Evolutionary conservation across 805 yeast genomes (phyloP).

Genomic region (Candida nonsorbophila): DNA sequence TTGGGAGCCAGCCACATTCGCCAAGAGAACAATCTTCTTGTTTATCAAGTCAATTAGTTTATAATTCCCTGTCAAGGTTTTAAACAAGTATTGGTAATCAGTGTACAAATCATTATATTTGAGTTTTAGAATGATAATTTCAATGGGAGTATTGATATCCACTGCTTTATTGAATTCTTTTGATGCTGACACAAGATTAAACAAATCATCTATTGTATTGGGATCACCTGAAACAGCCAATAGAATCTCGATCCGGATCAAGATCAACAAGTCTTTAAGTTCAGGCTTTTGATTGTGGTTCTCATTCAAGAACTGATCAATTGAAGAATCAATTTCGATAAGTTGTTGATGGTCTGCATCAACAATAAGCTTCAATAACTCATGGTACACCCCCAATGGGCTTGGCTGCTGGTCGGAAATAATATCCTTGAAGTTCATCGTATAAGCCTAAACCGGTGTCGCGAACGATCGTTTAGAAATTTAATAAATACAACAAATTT

Average conservation of each 20-base stretch:
- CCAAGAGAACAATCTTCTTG: conserved; percentile 22
- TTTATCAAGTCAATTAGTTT: conserved; percentile 24
- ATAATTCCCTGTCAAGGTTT: conserved; percentile 5
- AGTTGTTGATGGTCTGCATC: not conserved
- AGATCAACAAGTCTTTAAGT: not conserved
- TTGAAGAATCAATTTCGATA: not conserved
- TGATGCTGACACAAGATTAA: no score
- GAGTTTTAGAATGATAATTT: no score
- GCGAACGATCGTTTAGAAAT: not conserved
- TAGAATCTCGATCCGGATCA: no score
- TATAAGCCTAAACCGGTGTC: not conserved
- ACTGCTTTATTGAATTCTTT: no score
- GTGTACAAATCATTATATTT: conserved; percentile 27
- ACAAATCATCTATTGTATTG: no score
- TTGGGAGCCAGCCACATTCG: conserved; percentile 5
- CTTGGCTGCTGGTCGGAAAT: not conserved
- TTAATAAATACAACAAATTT: not conserved
- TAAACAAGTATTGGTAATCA: conserved; percentile 24
- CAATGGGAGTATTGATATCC: no score
- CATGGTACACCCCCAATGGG: no score
- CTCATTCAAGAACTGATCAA: not conserved
- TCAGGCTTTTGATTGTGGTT: no score
- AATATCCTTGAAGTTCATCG: not conserved
- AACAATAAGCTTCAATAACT: no score
- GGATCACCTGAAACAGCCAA: no score